Percentiles rank a stretch among this genome's conserved stretches.
Conservation (phyloP, 23 red algal genomes). For the Gracilaria vermiculophylla region DNA sequence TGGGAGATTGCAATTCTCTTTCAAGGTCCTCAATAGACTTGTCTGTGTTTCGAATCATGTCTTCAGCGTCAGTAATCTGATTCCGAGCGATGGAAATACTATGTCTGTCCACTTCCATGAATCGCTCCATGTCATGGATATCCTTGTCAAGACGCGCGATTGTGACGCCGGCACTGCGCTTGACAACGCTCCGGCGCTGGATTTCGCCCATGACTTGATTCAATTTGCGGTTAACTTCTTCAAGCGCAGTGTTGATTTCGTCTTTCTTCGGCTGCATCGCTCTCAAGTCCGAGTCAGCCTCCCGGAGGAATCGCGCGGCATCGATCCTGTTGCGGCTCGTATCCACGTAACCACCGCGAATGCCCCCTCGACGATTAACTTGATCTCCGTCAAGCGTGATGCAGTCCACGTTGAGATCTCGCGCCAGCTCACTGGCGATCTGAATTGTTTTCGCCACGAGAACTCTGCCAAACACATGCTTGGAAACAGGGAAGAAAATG, state of each 20-base stretch:
- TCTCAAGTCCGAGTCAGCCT: slow-evolving; percentile 27
- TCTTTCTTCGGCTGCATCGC: slow-evolving; percentile 7
- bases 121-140: slow-evolving; percentile 11
- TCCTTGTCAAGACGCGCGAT: slow-evolving; percentile 25
- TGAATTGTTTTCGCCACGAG: slow-evolving; percentile 83
- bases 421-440: slow-evolving; percentile 71
- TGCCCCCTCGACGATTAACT: slow-evolving; percentile 93
- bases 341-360: slow-evolving; percentile 92
- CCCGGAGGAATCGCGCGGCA: slow-evolving; percentile 52
- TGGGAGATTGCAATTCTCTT: slow-evolving; percentile 64
- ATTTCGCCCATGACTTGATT: slow-evolving; percentile 62
- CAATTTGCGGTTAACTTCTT: slow-evolving; percentile 33
- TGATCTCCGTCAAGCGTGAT: slow-evolving; percentile 96
- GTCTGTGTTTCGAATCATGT: slow-evolving; percentile 34
- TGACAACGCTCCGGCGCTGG: slow-evolving; percentile 41
- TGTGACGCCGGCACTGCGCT: slow-evolving; percentile 17
- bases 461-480: slow-evolving; percentile 75
- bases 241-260: slow-evolving; percentile 16
- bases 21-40: slow-evolving; percentile 44
- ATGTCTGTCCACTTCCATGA: slow-evolving; percentile 36
- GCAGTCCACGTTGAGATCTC: slow-evolving; percentile 78
- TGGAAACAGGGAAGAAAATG: slow-evolving; percentile 52
- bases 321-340: slow-evolving; percentile 69
- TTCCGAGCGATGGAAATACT: slow-evolving; percentile 36
- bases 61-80: slow-evolving; percentile 27